phyloP scores from a whole-genome alignment of 495 filamentous ascomycete genomes.

The Podospora didyma region DNA sequence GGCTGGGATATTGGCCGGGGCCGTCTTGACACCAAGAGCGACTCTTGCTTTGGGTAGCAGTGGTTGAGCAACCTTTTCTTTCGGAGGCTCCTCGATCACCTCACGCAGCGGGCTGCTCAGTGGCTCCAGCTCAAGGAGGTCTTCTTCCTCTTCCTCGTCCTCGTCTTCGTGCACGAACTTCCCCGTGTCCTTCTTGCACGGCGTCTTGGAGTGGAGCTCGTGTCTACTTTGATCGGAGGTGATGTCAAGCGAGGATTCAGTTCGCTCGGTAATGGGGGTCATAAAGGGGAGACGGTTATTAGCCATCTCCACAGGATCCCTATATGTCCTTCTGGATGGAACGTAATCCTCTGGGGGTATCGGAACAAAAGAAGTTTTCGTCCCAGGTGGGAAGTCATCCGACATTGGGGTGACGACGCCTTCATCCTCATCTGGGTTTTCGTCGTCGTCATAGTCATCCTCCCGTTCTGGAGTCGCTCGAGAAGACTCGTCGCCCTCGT shows the following conservation, averaged over 20 bases:
- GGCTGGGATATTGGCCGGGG: neutral
- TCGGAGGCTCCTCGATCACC: constrained; percentile 42
- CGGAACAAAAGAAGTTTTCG: constrained; percentile 51
- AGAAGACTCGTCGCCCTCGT: constrained; percentile 18
- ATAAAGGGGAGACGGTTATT: constrained; percentile 93
- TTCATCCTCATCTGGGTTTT: constrained; percentile 22
- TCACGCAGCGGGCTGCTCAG: constrained; percentile 69
- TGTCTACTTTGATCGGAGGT: constrained; percentile 38
- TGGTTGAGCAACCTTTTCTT: constrained; percentile 44
- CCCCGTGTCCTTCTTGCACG: constrained; percentile 47
- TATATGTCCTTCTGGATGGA: constrained; percentile 67
- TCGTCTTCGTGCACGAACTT: constrained; percentile 20
- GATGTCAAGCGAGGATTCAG: constrained; percentile 75
- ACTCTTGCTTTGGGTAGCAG: constrained; percentile 37
- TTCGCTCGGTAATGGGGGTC: constrained; percentile 96
- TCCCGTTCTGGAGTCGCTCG: neutral
- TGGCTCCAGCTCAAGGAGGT: constrained; percentile 45
- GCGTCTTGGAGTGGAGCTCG: constrained; percentile 66
- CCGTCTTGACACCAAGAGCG: constrained; percentile 5
- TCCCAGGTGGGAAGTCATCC: constrained; percentile 32
- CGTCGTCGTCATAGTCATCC: constrained; percentile 6
- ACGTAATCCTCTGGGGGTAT: constrained; percentile 84
- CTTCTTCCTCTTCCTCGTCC: constrained; percentile 38
- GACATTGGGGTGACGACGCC: constrained; percentile 21
- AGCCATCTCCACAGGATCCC: constrained; percentile 68